Evolutionary conservation across 352 stramenopile species (phyloP).

Genomic region (Peronospora farinosa): DNA sequence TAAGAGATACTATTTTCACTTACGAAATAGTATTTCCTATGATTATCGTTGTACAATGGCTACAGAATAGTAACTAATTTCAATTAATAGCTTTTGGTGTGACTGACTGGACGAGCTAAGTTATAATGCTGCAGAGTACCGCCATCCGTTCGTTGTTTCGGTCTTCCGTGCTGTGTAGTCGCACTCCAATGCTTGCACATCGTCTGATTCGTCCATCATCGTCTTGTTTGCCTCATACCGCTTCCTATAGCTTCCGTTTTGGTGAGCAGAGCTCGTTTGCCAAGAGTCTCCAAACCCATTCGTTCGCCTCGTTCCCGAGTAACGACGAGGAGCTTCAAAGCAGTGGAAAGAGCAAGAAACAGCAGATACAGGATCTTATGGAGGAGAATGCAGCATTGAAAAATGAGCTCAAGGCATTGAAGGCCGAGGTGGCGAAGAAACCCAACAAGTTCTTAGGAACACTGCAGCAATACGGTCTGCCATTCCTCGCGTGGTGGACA

Average conservation of each 20-base stretch:
- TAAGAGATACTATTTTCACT: no score
- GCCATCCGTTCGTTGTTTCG: conserved; percentile 28
- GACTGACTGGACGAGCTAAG: no score
- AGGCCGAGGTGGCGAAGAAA: conserved; percentile 47
- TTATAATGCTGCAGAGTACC: conserved; percentile 24
- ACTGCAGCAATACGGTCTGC: conserved; percentile 81
- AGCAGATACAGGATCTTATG: conserved; percentile 71
- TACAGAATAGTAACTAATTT: no score
- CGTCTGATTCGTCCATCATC: conserved; percentile 16
- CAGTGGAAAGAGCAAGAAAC: conserved; percentile 27
- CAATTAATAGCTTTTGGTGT: no score
- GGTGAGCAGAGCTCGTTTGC: conserved; percentile 18
- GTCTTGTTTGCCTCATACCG: conserved; percentile 12
- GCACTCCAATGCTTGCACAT: conserved; percentile 17
- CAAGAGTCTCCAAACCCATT: conserved; percentile 31
- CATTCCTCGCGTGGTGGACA: conserved; percentile 81
- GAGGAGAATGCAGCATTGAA: conserved; percentile 68
- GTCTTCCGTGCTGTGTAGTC: conserved; percentile 11
- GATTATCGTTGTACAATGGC: no score
- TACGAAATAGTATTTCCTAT: no score
- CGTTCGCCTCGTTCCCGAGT: conserved; percentile 46
- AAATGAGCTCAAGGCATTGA: conserved; percentile 58
- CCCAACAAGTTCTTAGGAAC: conserved; percentile 67
- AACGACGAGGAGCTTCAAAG: conserved; percentile 32
- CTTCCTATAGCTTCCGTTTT: conserved; percentile 16